Evolutionary conservation across 257 asterid genomes (phyloP), one percentile per base, ranked within the genome.

Genomic region (Schizonepeta tenuifolia): DNA sequence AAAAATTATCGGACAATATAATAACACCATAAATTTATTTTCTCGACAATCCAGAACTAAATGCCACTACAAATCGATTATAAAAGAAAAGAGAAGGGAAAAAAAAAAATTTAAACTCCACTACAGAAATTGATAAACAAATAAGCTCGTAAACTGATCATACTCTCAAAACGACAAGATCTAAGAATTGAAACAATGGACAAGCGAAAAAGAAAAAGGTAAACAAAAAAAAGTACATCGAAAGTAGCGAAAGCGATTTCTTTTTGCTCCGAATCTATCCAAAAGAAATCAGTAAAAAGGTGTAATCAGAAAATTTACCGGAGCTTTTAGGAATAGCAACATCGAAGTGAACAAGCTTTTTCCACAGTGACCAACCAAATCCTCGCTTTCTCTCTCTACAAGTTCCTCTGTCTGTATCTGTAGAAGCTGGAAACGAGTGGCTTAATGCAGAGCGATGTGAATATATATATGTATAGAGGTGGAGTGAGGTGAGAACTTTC

Each of bases 121-220:
- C 20, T 41, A 44, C 43, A 17, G 44, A 36, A 47, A 65, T 14
- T 53, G 26, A 36, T 15, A 50, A 17, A 35, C 18, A 20, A 70
- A 24, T 13, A 38, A 20, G 14, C 67, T 15, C 36, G 60, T 15
- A 56, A 73, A 71, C 33, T 60, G 55, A 75, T 41, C 70, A 57
- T 65, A 67, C 36, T 76, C 75, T 68, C 71, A 75, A 72, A 83
- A 73, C 68, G 71, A 78, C 75, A 81, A 82, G 80, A 82, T 78
- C 81, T 69, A 69, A 56, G 65, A 41, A 80, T 65, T 68, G 68
- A 69, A 63, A 58, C 75, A 73, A 55, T 40, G 61, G 71, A 63
- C 54, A 24, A 56, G 31, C 20, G 12, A 36, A 9, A 50, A 56
- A 2, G 21, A 8, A 41, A 63, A 68, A 72, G 69, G 3, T 0